Evolutionary conservation across 2,329 filamentous ascomycete genomes (phyloP), one percentile per base, ranked within the genome.

Genomic region (Exophiala dermatitidis): DNA sequence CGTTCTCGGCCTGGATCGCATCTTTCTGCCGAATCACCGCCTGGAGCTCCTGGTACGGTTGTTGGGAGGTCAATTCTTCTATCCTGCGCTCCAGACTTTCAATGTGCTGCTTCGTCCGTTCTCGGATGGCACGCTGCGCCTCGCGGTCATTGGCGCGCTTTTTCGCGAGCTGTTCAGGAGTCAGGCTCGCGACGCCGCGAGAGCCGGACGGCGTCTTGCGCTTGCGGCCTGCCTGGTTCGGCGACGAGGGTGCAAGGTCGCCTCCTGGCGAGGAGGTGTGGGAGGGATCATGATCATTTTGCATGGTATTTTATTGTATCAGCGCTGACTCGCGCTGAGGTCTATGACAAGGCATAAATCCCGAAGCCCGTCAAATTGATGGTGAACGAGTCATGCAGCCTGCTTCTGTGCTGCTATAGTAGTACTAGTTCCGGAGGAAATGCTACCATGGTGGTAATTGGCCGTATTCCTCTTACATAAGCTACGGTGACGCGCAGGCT

Each of bases 131-230:
- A 46, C 88, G 80, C 68, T 95, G 88, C 31, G 88, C 89, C 69
- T 94, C 88, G 53, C 88, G 83, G 67, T 94, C 88, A 79, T 95
- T 95, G 65, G 88, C 88, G 60, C 90, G 80, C 75, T 95, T 96
- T 69, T 90, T 86, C 31, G 86, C 88, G 54, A 95, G 80, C 71
- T 95, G 90, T 57, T 90, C 86, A 4, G 89, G 86, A 7, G 88
- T 94, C 66, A 95, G 77, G 65, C 87, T 91, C 59, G 89, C 88
- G 52, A 95, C 90, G 59, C 87, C 90, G 61, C 89, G 82, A 54
- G 85, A 74, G 43, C 70, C 69, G 28, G 68, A 69, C 38, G 67
- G 66, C 50, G 71, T 60, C 61, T 74, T 76, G 63, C 72, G 70
- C 62, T 72, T 72, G 52, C 69, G 66, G 41, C 58, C 55, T 52